phyloP scores from a whole-genome alignment of 257 asterid genomes.

The Galeopsis tetrahit region DNA sequence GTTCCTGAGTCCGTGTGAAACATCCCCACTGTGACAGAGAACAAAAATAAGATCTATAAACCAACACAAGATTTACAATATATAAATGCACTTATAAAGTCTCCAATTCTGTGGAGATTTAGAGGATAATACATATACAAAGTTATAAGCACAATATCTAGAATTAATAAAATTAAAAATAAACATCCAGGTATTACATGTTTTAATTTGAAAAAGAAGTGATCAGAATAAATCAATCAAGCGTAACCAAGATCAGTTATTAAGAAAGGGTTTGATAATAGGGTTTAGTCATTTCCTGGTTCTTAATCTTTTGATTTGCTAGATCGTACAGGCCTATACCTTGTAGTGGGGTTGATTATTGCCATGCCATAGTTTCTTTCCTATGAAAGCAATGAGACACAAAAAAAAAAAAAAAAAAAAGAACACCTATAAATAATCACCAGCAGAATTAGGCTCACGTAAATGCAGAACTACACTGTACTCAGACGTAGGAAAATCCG shows the following conservation, averaged over 20 bases:
- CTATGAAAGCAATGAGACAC: not conserved
- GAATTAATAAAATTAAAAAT: not conserved
- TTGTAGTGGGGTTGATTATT: slow-evolving; percentile 3
- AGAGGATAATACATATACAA: slow-evolving; percentile 1
- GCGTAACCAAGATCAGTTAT: not conserved
- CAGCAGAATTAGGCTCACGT: too few species aligned
- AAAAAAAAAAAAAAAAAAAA: not conserved
- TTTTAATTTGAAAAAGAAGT: slow-evolving; percentile 1
- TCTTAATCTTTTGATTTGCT: slow-evolving; percentile 12
- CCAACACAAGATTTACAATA: slow-evolving; percentile 11
- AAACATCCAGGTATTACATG: not conserved
- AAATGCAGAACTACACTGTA: not conserved
- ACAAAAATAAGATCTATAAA: slow-evolving; percentile 35
- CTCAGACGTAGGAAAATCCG: not conserved
- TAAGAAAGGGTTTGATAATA: not conserved
- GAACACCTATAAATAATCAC: not conserved
- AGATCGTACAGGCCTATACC: slow-evolving; percentile 9
- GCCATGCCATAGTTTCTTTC: not conserved
- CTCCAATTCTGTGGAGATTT: slow-evolving; percentile 18
- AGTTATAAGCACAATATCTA: not conserved
- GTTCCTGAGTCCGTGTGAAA: slow-evolving; percentile 90
- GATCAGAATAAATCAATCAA: slow-evolving; percentile 1
- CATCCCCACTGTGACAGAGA: slow-evolving; percentile 66
- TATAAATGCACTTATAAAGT: slow-evolving; percentile 22
- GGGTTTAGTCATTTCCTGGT: slow-evolving; percentile 8